Base-by-base conservation (phyloP, 768 basidiomycete genomes). In the Phallus indusiatus region DNA sequence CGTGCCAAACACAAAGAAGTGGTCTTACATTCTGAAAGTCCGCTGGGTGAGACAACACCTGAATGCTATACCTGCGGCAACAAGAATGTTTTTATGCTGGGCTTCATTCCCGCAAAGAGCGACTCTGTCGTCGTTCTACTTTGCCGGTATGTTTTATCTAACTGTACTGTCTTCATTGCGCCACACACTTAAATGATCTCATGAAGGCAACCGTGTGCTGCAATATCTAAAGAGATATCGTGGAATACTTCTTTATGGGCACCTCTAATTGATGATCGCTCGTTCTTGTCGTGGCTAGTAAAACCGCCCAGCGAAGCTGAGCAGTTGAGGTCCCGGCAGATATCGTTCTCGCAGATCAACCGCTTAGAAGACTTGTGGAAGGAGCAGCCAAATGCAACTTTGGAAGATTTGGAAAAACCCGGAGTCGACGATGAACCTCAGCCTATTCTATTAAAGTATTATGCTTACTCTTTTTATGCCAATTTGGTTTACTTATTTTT, bases 1-100 rank as follows among this genome's bases (percentile, higher is more conserved):
- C 92, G 95, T 67, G 94, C 96, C 33, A 97, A 97, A 74, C 96
- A 99, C 76, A 97, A 97, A 75, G 96, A 99, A 69, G 95, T 99
- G 62, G 90, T 95, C 61, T 75, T 99, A 33, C 96, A 99, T 68
- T 88, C 90, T 54, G 95, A 98, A 66, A 88, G 89, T 60, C 92
- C 95, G 1, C 78, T 99, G 2, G 96, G 96, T 1, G 96, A 98
- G 73, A 98, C 96, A 1, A 90, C 91, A 0, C 96, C 96, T 0
- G 96, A 99, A 74, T 99, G 96, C 71, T 99, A 99, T 77, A 94
- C 94, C 67, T 99, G 96, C 68, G 96, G 96, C 16, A 94, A 90
- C 76, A 97, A 96, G 75, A 99, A 99, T 68, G 96, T 98, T 12
- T 99, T 99, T 69, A 94, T 97, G 90, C 82, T 99, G 17, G 96